phyloP scores from a whole-genome alignment of 371 early-diverging fungal species.

The Thermomucor indicae-seudaticae region DNA sequence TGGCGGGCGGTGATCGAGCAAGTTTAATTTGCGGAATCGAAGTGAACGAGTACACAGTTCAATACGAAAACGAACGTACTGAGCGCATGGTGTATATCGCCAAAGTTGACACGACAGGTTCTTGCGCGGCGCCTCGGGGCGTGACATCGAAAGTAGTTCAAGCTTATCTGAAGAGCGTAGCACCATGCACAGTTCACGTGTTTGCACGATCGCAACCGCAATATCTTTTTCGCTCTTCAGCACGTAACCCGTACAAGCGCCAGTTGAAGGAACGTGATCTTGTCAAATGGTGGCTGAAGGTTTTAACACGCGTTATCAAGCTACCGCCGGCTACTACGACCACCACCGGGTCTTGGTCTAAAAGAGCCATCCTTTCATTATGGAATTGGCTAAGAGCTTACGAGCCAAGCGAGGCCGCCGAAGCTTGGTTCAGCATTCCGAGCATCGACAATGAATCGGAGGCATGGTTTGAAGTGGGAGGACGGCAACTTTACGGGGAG shows the following conservation, averaged over 20 bases:
- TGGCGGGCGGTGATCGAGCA: neutral
- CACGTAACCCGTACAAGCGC: slow-evolving; percentile 54
- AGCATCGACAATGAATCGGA: slow-evolving; percentile 46
- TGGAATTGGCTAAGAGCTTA: neutral
- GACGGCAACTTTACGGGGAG: slow-evolving; percentile 6
- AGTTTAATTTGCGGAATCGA: slow-evolving; percentile 26
- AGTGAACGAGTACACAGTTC: slow-evolving; percentile 23
- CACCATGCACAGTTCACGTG: slow-evolving; percentile 44
- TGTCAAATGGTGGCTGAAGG: slow-evolving; percentile 76
- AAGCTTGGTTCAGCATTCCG: slow-evolving; percentile 62
- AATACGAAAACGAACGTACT: neutral
- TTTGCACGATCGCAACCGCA: slow-evolving; percentile 88
- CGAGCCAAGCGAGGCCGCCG: neutral
- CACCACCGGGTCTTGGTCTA: neutral
- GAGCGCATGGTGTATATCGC: slow-evolving; percentile 45
- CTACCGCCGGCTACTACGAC: neutral
- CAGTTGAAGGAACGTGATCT: slow-evolving; percentile 60
- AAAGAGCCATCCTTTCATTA: neutral
- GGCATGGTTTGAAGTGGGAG: slow-evolving; percentile 31
- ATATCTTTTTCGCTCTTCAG: slow-evolving; percentile 77
- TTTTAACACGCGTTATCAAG: slow-evolving; percentile 66
- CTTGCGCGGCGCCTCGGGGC: slow-evolving; percentile 16
- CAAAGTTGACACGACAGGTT: slow-evolving; percentile 63
- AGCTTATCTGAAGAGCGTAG: slow-evolving; percentile 43
- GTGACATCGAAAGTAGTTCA: slow-evolving; percentile 29